phyloP scores from a whole-genome alignment of 2,329 filamentous ascomycete species.

The Huntiella omanensis region DNA sequence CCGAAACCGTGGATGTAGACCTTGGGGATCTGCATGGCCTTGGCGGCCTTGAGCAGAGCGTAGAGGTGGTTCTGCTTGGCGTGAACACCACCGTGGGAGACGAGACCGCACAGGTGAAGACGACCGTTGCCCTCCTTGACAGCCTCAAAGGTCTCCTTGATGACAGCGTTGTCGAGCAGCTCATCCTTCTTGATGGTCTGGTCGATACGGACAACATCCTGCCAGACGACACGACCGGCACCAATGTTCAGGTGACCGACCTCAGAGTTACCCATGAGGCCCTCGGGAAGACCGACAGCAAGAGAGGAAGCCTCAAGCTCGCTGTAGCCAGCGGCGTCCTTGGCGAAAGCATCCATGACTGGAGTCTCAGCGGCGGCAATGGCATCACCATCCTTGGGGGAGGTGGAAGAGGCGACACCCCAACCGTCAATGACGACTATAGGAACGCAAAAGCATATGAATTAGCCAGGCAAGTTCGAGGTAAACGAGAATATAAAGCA shows the following conservation, averaged over 20 bases:
- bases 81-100: conserved; percentile 94
- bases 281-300: conserved; percentile 87
- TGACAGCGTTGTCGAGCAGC: conserved; percentile 54
- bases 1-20: conserved; percentile 99
- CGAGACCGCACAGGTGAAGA: conserved; percentile 76
- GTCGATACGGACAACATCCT: conserved; percentile 94
- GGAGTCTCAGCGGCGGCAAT: conserved; percentile 88
- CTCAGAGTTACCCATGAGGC: conserved; percentile 97
- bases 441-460: conserved; percentile 29
- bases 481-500: conserved; percentile 35
- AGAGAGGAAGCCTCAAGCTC: conserved; percentile 91
- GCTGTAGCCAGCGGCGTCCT: conserved; percentile 66
- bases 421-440: conserved; percentile 97
- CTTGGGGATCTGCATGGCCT: conserved; percentile 68
- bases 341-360: conserved; percentile 81
- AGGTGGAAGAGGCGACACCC: conserved; percentile 68
- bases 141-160: conserved; percentile 56
- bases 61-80: conserved; percentile 89
- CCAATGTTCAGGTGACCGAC: conserved; percentile 98
- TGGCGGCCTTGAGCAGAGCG: conserved; percentile 72
- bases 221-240: conserved; percentile 93
- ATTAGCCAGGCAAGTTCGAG: conserved; percentile 42
- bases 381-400: conserved; percentile 78
- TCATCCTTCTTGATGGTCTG: conserved; percentile 74
- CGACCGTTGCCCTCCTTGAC: conserved; percentile 81